Percentiles rank a stretch among this genome's conserved stretches.
Evolutionary conservation across 2,329 filamentous ascomycete species (phyloP).

Genomic region (Cordyceps fumosorosea): DNA sequence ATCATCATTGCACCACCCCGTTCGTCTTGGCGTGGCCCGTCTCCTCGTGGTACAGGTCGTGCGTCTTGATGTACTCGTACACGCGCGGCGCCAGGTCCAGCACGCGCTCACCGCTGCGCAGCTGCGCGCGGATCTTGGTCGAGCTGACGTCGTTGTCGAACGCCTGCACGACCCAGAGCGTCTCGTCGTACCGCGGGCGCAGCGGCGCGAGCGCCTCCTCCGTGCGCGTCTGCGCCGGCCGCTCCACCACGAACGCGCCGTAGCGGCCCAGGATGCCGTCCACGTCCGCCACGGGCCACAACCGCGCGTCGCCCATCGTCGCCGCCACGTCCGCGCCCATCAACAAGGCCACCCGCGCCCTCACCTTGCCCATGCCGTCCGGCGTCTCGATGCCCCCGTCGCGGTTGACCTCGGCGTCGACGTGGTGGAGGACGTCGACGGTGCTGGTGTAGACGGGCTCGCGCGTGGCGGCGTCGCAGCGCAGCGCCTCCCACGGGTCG

Average conservation of each 20-base stretch:
- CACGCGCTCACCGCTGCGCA: conserved; percentile 70
- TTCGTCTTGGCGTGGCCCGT: conserved; percentile 7
- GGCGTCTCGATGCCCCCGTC: conserved; percentile 59
- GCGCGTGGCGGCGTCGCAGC: conserved; percentile 25
- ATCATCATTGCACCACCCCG: conserved; percentile 6
- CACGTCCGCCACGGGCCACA: conserved; percentile 76
- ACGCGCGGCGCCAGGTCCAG: conserved; percentile 65
- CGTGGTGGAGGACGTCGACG: conserved; percentile 77
- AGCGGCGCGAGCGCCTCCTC: conserved; percentile 73
- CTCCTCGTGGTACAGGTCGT: conserved; percentile 47
- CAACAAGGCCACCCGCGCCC: conserved; percentile 66
- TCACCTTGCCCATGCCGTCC: conserved; percentile 54
- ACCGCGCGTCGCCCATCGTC: conserved; percentile 61
- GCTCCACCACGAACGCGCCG: conserved; percentile 73
- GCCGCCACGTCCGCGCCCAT: conserved; percentile 67
- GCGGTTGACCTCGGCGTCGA: conserved; percentile 75
- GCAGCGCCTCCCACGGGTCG: conserved; percentile 68
- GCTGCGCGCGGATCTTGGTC: conserved; percentile 69
- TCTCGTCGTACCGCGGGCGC: conserved; percentile 64
- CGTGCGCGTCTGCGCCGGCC: conserved; percentile 69
- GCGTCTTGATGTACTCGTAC: conserved; percentile 61
- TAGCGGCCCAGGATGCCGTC: conserved; percentile 77
- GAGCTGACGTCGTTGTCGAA: conserved; percentile 79
- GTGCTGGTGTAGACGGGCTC: conserved; percentile 79
- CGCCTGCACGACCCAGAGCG: conserved; percentile 77